Evolutionary conservation across 345 rosid genomes (phyloP).

Genomic region (Iberis pinnata): DNA sequence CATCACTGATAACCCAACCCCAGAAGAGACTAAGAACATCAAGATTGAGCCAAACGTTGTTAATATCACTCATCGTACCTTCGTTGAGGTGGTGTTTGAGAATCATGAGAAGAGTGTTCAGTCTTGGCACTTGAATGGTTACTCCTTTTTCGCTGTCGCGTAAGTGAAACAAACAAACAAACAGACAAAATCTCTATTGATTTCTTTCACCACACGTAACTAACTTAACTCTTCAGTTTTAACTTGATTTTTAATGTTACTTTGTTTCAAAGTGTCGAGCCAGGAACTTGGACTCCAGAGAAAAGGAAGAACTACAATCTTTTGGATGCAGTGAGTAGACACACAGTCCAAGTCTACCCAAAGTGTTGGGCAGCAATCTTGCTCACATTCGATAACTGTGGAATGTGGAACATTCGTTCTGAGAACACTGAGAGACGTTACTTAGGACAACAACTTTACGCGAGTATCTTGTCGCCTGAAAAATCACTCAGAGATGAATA

Average conservation of each 20-base stretch:
- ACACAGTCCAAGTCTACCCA: constrained; percentile 74
- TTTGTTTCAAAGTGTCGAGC: constrained; percentile 46
- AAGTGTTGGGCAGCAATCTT: constrained; percentile 83
- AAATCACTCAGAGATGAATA: constrained; percentile 84
- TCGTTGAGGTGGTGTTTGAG: constrained; percentile 72
- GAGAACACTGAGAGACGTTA: constrained; percentile 55
- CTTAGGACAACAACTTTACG: constrained; percentile 71
- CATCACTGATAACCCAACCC: constrained; percentile 40
- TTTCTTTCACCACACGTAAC: not conserved
- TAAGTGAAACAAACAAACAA: constrained; percentile 34
- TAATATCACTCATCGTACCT: constrained; percentile 58
- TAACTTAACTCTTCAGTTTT: no score
- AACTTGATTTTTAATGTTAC: not conserved
- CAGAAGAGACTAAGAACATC: constrained; percentile 19
- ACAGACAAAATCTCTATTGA: not conserved
- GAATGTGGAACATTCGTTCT: constrained; percentile 90
- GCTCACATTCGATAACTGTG: constrained; percentile 74
- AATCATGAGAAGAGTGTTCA: constrained; percentile 66
- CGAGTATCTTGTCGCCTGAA: constrained; percentile 55
- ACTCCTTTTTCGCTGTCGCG: constrained; percentile 76
- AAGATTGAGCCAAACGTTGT: constrained; percentile 39
- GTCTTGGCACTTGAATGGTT: constrained; percentile 64
- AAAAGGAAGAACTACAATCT: constrained; percentile 74
- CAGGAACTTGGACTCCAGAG: constrained; percentile 77
- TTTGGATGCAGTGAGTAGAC: constrained; percentile 74